Conservation (phyloP, 768 basidiomycete species). For the Russula emetica region DNA sequence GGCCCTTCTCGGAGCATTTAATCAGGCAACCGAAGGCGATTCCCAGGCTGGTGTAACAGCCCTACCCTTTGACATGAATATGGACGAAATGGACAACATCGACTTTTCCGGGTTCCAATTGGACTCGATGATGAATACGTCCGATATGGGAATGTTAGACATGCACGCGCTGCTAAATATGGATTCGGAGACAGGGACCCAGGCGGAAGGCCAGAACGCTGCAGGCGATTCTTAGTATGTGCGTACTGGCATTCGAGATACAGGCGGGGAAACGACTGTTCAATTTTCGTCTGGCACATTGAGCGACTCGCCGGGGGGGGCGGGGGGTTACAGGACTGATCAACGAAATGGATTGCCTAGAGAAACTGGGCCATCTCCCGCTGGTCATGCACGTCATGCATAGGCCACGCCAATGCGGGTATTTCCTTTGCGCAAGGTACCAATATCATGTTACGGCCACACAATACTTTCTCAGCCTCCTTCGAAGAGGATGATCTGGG, state of each 20-base stretch:
- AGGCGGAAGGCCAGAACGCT: constrained; percentile 15
- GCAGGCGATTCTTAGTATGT: constrained; percentile 11
- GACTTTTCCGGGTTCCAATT: constrained; percentile 16
- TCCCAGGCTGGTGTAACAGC: constrained; percentile 27
- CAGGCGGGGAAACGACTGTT: neutral
- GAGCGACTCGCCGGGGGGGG: neutral
- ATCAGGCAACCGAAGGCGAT: constrained; percentile 2
- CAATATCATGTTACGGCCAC: neutral
- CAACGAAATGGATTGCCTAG: neutral
- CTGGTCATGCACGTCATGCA: neutral
- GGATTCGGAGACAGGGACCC: constrained; percentile 10
- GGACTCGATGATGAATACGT: constrained; percentile 28
- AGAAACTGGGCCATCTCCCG: neutral
- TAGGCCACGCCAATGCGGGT: neutral
- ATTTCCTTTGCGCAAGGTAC: neutral
- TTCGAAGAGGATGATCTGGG: constrained; percentile 62
- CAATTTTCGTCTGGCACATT: constrained; percentile 1
- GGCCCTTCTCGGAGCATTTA: constrained; percentile 22
- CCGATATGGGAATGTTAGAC: constrained; percentile 38
- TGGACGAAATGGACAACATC: constrained; percentile 20
- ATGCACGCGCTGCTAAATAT: constrained; percentile 17
- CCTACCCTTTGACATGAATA: constrained; percentile 44
- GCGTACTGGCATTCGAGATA: neutral
- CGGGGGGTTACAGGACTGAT: neutral
- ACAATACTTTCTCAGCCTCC: constrained; percentile 58